Evolutionary conservation across 2,329 filamentous ascomycete species (phyloP).

Genomic region (Drechslera avenae): DNA sequence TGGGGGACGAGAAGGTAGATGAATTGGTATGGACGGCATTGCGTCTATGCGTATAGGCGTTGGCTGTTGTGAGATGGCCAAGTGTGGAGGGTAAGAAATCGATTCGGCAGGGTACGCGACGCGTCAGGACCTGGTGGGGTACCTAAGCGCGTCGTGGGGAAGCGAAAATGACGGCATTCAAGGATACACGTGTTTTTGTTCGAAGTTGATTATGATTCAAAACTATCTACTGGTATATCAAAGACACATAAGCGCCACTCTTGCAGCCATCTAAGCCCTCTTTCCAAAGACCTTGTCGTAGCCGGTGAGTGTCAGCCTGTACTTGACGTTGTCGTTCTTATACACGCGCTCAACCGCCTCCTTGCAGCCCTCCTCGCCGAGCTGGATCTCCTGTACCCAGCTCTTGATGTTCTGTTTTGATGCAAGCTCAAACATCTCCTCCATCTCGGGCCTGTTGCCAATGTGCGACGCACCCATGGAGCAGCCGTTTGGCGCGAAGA

Average conservation of each 20-base stretch:
- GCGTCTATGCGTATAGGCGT: neutral
- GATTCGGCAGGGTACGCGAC: constrained; percentile 10
- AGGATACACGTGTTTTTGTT: neutral
- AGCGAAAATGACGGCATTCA: neutral
- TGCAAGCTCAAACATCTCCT: constrained; percentile 58
- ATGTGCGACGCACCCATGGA: constrained; percentile 59
- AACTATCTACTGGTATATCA: neutral
- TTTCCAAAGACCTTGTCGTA: constrained; percentile 71
- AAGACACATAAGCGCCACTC: neutral
- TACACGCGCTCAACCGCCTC: constrained; percentile 70
- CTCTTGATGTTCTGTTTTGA: constrained; percentile 58
- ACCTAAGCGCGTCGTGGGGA: constrained; percentile 1
- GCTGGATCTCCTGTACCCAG: constrained; percentile 69
- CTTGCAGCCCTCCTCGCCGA: constrained; percentile 71
- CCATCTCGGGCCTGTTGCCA: constrained; percentile 57
- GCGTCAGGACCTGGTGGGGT: constrained; percentile 19
- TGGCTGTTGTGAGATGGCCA: neutral
- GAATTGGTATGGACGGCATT: constrained; percentile 43
- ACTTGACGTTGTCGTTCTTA: constrained; percentile 72
- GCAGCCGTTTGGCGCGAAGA: constrained; percentile 73
- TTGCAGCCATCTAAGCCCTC: constrained; percentile 32
- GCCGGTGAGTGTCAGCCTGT: constrained; percentile 71
- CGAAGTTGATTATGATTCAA: neutral
- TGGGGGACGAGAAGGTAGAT: constrained; percentile 12
- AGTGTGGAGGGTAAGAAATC: neutral